Base-by-base conservation (phyloP, 106 monocot species). In the Dioscorea alata region DNA sequence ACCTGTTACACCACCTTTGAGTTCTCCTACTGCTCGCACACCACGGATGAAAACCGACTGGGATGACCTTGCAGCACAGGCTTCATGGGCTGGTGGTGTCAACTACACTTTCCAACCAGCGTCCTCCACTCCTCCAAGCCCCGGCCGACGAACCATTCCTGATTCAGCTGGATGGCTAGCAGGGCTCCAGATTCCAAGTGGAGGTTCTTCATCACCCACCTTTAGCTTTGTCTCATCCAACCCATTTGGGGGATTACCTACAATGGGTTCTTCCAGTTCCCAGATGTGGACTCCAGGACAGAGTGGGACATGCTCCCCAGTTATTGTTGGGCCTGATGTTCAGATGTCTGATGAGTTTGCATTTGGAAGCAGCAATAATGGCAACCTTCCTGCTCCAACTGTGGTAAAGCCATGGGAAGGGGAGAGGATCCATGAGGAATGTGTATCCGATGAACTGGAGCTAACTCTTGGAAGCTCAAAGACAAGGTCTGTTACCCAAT, bases 381-480 rank as follows among this genome's bases (percentile, higher is more conserved):
- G 57, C 1, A 61, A 69, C 64, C 35, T 24, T 14, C 51, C 23
- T 15, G 33, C 25, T 12, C 23, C 25, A 19, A 75, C 68, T 17
- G 12, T 79, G 69, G 82, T 86, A 76, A 86, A 82, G 73, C 75
- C 86, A 18, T 86, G 86, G 86, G 86, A 86, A 35, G 86, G 86
- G 31, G 86, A 86, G 66, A 86, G 75, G 42, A 82, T 86, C 49
- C 86, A 86, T 24, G 86, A 82, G 53, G 82, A 82, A 61, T 86
- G 73, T 65, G 79, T 50, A 4, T 78, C 81, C 0, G 82, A 86
- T 34, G 86, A 86, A 21, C 63, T 86, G 19, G 86, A 86, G 23
- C 81, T 86, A 48, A 86, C 82, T 56, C 86, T 86, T 21, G 76
- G 86, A 23, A 79, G 58, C 56, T 76, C 86, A 25, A 82, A 63